Conservation (phyloP, 2,329 filamentous ascomycete genomes). For the Penicillium sp. region DNA sequence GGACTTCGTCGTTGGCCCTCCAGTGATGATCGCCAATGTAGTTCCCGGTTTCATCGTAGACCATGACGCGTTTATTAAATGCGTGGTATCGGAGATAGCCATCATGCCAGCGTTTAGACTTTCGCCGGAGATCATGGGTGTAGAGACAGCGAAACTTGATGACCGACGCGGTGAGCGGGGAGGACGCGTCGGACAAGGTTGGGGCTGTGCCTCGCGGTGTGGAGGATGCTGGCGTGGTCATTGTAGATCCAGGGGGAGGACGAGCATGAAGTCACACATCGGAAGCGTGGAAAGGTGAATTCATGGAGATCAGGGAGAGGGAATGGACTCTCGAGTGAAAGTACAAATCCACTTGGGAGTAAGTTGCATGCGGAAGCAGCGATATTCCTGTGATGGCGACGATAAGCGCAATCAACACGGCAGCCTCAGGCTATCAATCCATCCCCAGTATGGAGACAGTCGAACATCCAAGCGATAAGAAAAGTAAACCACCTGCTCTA, state of each 20-base stretch:
- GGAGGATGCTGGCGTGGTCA: constrained; percentile 29
- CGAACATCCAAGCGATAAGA: not conserved
- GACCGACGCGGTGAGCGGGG: constrained; percentile 71
- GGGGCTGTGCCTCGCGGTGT: constrained; percentile 35
- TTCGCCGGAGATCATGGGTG: constrained; percentile 79
- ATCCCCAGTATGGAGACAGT: not conserved
- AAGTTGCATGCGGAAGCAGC: not conserved
- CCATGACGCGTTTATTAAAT: constrained; percentile 90
- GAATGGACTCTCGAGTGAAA: not conserved
- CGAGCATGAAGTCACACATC: constrained; percentile 1
- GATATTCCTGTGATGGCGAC: not conserved
- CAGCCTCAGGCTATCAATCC: not conserved
- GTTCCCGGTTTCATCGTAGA: constrained; percentile 79
- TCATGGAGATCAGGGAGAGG: not conserved
- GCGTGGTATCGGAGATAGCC: constrained; percentile 83
- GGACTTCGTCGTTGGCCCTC: constrained; percentile 67
- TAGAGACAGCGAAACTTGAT: constrained; percentile 84
- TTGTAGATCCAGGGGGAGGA: constrained; percentile 11
- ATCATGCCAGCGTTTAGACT: constrained; percentile 94
- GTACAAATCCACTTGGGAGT: not conserved
- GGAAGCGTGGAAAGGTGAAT: not conserved
- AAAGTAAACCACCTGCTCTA: not conserved
- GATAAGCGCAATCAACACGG: not conserved
- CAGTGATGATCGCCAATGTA: constrained; percentile 85
- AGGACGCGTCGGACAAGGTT: constrained; percentile 28